Evolutionary conservation across 1,284 basidiomycete species (phyloP), one percentile per base, ranked within the genome.

Genomic region (Cryptococcus sp.): DNA sequence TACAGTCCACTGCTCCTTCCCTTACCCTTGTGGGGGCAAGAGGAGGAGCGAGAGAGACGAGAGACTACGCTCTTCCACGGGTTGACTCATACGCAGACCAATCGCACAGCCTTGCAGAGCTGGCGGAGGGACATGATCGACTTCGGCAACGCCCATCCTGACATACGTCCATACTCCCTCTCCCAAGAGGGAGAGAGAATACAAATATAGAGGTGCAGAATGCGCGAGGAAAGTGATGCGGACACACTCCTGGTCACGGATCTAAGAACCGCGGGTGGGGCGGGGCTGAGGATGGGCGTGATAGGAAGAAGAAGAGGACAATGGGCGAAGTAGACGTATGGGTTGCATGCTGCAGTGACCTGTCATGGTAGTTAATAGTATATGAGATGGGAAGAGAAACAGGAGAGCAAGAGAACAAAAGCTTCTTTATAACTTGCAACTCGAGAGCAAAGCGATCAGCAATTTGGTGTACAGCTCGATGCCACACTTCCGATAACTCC

Each of bases 21-120:
- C 42, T 22, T n/a, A 45, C 42, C n/a, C 6, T n/a, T 22, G 4
- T 8, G 45, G 52, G 46, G 39, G 35, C 16, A 47, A 39, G 45
- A 38, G 45, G 53, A 43, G 1, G 48, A 47, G 38, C 11, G 57
- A 35, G 46, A 46, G 40, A 47, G 38, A 54, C 27, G 35, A 51
- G 57, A 54, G 56, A 39, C 39, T 41, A 60, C 49, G 62, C 62
- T 77, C 61, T 78, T 74, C 76, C 76, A 73, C 76, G 76, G 76
- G 76, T 73, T 78, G 76, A 78, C 76, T 78, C 76, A 76, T 75
- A 67, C 74, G 64, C 66, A 61, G 70, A 76, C 76, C 73, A 78
- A 76, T 76, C 70, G 69, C 73, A 58, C 70, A 73, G 69, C 74
- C 66, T 69, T 58, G 69, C 58, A 68, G 67, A 65, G 74, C 71